phyloP scores from a whole-genome alignment of 495 filamentous ascomycete genomes.

The Penicillium diatomitis region DNA sequence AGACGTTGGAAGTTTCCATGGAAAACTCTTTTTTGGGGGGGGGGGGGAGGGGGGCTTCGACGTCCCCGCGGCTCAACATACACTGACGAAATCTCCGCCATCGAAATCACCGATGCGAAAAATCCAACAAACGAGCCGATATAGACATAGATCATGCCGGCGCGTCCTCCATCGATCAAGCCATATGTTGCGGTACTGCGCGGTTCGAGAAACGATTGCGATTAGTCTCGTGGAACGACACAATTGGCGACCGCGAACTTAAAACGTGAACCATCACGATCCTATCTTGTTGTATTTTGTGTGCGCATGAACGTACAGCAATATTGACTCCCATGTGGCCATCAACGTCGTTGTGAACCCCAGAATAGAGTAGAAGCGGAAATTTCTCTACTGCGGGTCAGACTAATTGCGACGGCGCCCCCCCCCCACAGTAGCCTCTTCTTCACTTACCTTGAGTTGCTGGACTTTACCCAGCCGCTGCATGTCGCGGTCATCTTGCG shows the following conservation, averaged over 20 bases:
- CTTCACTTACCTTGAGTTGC: conserved; percentile 27
- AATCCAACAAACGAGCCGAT: conserved; percentile 34
- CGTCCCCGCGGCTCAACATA: conserved; percentile 3
- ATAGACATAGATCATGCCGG: conserved; percentile 41
- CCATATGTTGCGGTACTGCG: conserved; percentile 28
- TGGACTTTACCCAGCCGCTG: conserved; percentile 31
- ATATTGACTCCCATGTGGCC: conserved; percentile 40
- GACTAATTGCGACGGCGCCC: background rate
- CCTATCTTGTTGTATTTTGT: too few species aligned
- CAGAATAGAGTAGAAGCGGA: conserved; percentile 37
- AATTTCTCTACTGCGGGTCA: conserved; percentile 28
- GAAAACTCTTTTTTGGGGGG: too few species aligned
- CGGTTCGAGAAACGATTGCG: background rate
- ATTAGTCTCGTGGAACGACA: background rate
- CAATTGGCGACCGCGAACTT: too few species aligned
- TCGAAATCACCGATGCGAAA: conserved; percentile 30
- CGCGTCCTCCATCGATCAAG: conserved; percentile 36
- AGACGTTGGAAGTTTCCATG: background rate
- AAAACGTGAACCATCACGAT: too few species aligned
- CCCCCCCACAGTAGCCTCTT: background rate
- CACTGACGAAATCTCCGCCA: conserved; percentile 43
- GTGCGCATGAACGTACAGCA: conserved; percentile 16
- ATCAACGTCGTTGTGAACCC: conserved; percentile 40
- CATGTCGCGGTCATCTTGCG: conserved; percentile 31
- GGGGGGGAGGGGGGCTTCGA: too few species aligned